Evolutionary conservation across 352 stramenopile genomes (phyloP), one percentile per base, ranked within the genome.

Genomic region (Globisporangium alternatum): DNA sequence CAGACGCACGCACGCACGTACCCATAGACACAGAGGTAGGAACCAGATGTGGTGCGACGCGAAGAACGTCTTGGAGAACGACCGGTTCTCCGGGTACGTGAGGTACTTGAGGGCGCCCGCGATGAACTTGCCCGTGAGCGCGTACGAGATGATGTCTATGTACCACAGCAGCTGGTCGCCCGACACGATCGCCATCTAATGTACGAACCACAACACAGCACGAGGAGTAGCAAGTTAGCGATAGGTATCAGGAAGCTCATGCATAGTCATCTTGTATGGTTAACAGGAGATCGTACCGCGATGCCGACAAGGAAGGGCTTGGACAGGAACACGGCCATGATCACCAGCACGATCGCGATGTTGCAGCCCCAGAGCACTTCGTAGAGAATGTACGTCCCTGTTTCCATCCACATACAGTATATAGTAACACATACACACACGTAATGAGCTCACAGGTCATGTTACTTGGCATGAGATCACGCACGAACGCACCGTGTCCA

Each of bases 101-200:
- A 98, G 76, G 78, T 98, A 98, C 51, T 93, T 96, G 68, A 91
- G 82, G 4, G 91, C 92, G 15, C 95, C 95, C 25, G 97, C 80
- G 21, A 86, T 70, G 67, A 98, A 98, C 56, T 90, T 96, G 61
- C 83, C 73, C 25, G 72, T 89, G 55, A 96, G 52, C 4, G 89
- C 37, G 57, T 86, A 96, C 45, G 64, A 89, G 12, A 83, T 43
- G 35, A 85, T 73, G 75, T 97, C 92, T 13, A 97, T 78, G 65
- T 95, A 98, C 93, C 93, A 98, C 17, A 96, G 68, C 30, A 98
- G 49, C 62, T 98, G 95, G 69, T 98, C 91, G 43, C 97, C 95
- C 17, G 89, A 95, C 5, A 98, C 92, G 21, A 90, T 93, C 19
- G 96, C 78, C 77, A 92, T 96, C 80, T 90, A 83, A 22, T 68